phyloP scores from a whole-genome alignment of 176 grass and related monocot species.

The Musa beccarii region DNA sequence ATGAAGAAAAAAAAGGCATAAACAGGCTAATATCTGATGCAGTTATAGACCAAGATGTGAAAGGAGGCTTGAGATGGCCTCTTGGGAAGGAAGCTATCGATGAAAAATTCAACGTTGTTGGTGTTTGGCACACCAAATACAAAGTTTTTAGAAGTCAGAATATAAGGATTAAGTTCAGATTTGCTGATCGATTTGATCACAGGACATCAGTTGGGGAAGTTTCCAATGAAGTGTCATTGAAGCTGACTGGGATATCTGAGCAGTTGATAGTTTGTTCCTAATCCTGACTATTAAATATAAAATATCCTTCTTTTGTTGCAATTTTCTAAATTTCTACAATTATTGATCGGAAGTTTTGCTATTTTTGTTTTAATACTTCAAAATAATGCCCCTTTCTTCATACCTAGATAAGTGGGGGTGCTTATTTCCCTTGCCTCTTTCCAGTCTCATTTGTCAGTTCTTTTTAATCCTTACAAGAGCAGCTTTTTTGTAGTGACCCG shows the following conservation, averaged over 20 bases:
- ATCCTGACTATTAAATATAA: not conserved
- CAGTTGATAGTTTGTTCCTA: constrained; percentile 45
- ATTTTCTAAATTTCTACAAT: not conserved
- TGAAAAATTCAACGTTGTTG: constrained; percentile 39
- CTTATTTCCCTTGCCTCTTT: not conserved
- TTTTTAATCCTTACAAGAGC: too few relatives aligned
- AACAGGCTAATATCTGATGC: constrained; percentile 44
- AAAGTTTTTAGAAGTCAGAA: constrained; percentile 44
- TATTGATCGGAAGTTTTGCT: not conserved
- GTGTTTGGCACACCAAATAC: constrained; percentile 34
- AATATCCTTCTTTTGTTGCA: constrained; percentile 4
- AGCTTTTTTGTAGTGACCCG: too few relatives aligned
- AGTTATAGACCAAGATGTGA: constrained; percentile 48
- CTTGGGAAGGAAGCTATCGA: constrained; percentile 45
- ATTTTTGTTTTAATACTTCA: not conserved
- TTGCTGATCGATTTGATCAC: constrained; percentile 48
- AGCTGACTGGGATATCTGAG: constrained; percentile 28
- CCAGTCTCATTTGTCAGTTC: too few relatives aligned
- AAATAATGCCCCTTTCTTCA: constrained; percentile 6
- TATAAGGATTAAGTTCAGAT: constrained; percentile 38
- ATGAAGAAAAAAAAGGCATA: constrained; percentile 39
- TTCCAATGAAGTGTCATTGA: constrained; percentile 50
- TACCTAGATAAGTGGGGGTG: not conserved
- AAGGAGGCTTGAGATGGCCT: constrained; percentile 75
- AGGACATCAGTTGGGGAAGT: constrained; percentile 41